Evolutionary conservation across 345 rosid genomes (phyloP), one percentile per base, ranked within the genome.

Genomic region (Moricandia moricandioides): DNA sequence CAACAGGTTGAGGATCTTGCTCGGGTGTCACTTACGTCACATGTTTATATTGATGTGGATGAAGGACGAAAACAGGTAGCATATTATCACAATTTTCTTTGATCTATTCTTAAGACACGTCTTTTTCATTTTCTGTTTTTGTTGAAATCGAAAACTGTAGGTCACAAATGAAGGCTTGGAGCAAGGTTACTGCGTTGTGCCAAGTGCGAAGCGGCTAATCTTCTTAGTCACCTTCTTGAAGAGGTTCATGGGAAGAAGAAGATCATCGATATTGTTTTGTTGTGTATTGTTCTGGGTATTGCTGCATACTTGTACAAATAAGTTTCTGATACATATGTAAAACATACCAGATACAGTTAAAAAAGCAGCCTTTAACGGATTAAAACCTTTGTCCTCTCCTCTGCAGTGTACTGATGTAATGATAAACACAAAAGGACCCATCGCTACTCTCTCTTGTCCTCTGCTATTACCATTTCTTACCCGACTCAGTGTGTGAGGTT

Each of bases 161-260:
- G 99, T 91, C 52, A 96, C 99, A 13, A 96, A 90, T 63, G 98
- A 96, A 83, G 97, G 98, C 9, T 73, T 96, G 82, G 92, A 89
- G 83, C 98, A 91, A 85, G 99, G 97, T 33, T 96, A 92, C 47
- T 89, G 97, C 76, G 85, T 96, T n/a, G 87, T 89, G 73, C 91
- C 91, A 6, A 85, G 88, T 80, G 87, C 91, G 24, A 88, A 88
- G 79, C 86, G 99, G 82, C 88, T 96, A 77, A 5, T 91, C 62
- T 90, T 96, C 80, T 82, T 96, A 6, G 87, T 91, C 78, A 90
- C 98, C 14, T 96, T 96, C 81, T 83, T 96, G 90, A 91, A 86
- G 86, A 89, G 91, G 81, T 73, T 1, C 87, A 85, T 26, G 78
- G 79, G 72, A 87, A 94, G 54, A 89, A 92, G 91, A 96, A 96